Evolutionary conservation across 495 filamentous ascomycete species (phyloP).

Genomic region (Penicillium lividum): DNA sequence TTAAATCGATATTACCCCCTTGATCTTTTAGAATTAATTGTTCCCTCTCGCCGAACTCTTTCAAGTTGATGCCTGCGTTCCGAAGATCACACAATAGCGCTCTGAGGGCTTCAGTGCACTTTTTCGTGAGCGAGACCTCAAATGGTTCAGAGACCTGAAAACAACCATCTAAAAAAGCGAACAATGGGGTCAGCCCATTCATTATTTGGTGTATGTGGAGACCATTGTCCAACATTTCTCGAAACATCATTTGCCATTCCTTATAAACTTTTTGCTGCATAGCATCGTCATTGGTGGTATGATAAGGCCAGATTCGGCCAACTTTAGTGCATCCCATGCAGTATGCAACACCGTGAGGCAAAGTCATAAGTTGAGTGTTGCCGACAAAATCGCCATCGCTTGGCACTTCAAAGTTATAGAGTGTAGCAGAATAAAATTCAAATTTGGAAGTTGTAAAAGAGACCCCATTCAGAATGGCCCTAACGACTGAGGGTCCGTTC

Average conservation of each 20-base stretch:
- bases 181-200: background rate
- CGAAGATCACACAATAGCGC: background rate
- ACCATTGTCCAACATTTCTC: slow-evolving; percentile 1
- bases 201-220: background rate
- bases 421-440: background rate
- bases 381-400: background rate
- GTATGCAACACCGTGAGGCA: background rate
- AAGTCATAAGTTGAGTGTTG: background rate
- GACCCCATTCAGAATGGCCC: background rate
- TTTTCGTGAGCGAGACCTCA: background rate
- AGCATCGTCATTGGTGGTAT: background rate
- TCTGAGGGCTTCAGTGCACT: background rate
- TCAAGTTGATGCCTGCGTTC: background rate
- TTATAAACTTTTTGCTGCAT: background rate
- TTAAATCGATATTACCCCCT: background rate
- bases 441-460: background rate
- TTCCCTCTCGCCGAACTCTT: background rate
- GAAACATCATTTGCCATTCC: background rate
- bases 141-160: background rate
- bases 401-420: background rate
- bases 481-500: background rate
- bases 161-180: background rate
- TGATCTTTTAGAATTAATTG: background rate
- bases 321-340: background rate
- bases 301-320: background rate